Conservation (phyloP, 2,329 filamentous ascomycete species). For the Chaetomium sp. region DNA sequence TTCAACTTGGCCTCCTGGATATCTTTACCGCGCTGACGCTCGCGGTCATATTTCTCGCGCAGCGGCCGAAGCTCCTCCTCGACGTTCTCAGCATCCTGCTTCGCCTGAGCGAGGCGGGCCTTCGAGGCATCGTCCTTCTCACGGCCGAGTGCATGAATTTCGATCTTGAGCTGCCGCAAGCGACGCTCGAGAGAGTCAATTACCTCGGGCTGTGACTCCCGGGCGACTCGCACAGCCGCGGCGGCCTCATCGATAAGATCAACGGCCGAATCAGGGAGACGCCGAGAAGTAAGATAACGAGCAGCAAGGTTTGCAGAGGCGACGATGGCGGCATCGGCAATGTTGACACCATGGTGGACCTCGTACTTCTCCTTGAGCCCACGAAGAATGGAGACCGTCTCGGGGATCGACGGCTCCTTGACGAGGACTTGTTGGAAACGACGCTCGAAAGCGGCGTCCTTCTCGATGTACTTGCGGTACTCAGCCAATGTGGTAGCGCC, state of each 20-base stretch:
- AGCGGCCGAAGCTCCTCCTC: slow-evolving; percentile 88
- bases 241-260: slow-evolving; percentile 95
- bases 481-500: slow-evolving; percentile 92
- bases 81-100: slow-evolving; percentile 87
- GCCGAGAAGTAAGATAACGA: slow-evolving; percentile 82
- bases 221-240: slow-evolving; percentile 88
- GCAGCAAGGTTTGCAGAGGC: slow-evolving; percentile 85
- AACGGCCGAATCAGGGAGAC: slow-evolving; percentile 92
- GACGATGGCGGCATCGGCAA: slow-evolving; percentile 89
- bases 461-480: slow-evolving; percentile 98
- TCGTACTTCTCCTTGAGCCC: slow-evolving; percentile 98
- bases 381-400: slow-evolving; percentile 97
- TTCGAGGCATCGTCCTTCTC: slow-evolving; percentile 94
- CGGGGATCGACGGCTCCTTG: slow-evolving; percentile 81
- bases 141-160: slow-evolving; percentile 89
- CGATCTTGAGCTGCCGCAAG: slow-evolving; percentile 86
- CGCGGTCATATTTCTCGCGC: slow-evolving; percentile 89
- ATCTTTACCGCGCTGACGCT: slow-evolving; percentile 83
- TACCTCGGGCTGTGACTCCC: slow-evolving; percentile 93
- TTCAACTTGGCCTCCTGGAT: slow-evolving; percentile 95
- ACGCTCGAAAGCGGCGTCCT: slow-evolving; percentile 95
- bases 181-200: slow-evolving; percentile 91
- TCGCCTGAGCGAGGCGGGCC: slow-evolving; percentile 71
- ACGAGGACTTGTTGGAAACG: slow-evolving; percentile 98
- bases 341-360: slow-evolving; percentile 95